Conservation (phyloP, 768 basidiomycete genomes). For the Xanthoconium purpureum region DNA sequence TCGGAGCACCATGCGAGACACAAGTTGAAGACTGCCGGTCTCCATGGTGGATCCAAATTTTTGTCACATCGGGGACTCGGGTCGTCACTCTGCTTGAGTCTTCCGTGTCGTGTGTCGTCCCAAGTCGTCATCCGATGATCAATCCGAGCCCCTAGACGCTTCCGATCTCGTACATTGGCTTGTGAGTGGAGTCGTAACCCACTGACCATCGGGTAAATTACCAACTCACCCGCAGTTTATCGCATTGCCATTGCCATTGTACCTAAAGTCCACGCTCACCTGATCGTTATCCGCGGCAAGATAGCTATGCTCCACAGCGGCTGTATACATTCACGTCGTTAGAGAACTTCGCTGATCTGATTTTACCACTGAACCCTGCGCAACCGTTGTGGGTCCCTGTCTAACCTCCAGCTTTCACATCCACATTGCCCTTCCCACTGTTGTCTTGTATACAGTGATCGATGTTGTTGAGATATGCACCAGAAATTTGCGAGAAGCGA, state of each 20-base stretch:
- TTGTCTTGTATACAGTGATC: not conserved
- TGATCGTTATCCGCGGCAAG: not conserved
- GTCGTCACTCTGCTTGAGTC: not conserved
- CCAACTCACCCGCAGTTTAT: not conserved
- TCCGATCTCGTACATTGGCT: not conserved
- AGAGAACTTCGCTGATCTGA: slow-evolving; percentile 17
- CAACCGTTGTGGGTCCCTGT: slow-evolving; percentile 4
- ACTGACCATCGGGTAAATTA: slow-evolving; percentile 1
- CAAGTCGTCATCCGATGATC: not conserved
- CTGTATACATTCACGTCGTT: slow-evolving; percentile 9
- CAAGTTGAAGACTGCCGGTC: not conserved
- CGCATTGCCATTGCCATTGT: not conserved
- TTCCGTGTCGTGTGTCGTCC: not conserved
- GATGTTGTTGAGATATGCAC: slow-evolving; percentile 3
- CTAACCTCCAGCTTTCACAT: slow-evolving; percentile 3
- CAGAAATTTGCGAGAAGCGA: too few species aligned
- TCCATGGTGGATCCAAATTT: not conserved
- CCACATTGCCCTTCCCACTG: slow-evolving; percentile 2
- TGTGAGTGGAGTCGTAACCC: slow-evolving; percentile 2
- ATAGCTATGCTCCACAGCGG: slow-evolving; percentile 4
- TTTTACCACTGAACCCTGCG: slow-evolving; percentile 22
- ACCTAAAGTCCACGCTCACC: slow-evolving; percentile 8
- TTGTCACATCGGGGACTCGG: not conserved
- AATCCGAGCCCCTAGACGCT: not conserved
- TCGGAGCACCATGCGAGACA: not conserved